Evolutionary conservation across 2,329 filamentous ascomycete genomes (phyloP).

Genomic region (Pyricularia grisea): DNA sequence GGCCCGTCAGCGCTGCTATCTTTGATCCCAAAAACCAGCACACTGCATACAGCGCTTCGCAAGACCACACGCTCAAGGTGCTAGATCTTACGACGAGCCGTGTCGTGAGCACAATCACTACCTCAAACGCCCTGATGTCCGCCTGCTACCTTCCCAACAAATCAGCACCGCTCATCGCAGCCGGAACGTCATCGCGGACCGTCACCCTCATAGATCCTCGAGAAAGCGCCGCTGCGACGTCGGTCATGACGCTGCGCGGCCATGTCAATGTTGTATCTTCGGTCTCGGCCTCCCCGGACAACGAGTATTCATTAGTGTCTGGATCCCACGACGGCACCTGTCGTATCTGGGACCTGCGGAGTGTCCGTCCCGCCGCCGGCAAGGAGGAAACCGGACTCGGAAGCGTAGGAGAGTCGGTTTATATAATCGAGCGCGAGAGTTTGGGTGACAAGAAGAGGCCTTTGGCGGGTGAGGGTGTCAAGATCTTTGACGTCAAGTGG

Average conservation of each 20-base stretch:
- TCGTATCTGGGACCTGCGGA: slow-evolving; percentile 86
- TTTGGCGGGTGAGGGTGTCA: slow-evolving; percentile 70
- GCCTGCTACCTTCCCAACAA: slow-evolving; percentile 62
- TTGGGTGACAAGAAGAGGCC: slow-evolving; percentile 53
- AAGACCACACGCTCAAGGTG: slow-evolving; percentile 84
- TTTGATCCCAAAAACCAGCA: slow-evolving; percentile 72
- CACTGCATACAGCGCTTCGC: slow-evolving; percentile 86
- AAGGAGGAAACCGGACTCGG: slow-evolving; percentile 45
- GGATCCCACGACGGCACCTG: slow-evolving; percentile 90
- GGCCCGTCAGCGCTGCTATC: slow-evolving; percentile 66
- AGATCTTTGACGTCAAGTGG: slow-evolving; percentile 87
- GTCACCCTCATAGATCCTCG: slow-evolving; percentile 84
- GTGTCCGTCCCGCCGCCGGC: slow-evolving; percentile 45
- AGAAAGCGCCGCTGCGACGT: slow-evolving; percentile 59
- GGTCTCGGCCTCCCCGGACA: slow-evolving; percentile 45
- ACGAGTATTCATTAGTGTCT: slow-evolving; percentile 74
- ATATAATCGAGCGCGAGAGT: slow-evolving; percentile 68
- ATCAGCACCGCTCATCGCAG: slow-evolving; percentile 46
- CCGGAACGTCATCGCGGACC: slow-evolving; percentile 76
- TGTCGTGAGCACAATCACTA: slow-evolving; percentile 74
- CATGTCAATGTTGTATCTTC: slow-evolving; percentile 66
- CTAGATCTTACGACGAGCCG: slow-evolving; percentile 78
- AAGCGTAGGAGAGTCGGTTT: slow-evolving; percentile 62
- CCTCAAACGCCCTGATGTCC: slow-evolving; percentile 73
- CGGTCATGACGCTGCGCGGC: slow-evolving; percentile 83